Evolutionary conservation across 441 rosid species (phyloP).

Genomic region (Codiaeum variegatum): DNA sequence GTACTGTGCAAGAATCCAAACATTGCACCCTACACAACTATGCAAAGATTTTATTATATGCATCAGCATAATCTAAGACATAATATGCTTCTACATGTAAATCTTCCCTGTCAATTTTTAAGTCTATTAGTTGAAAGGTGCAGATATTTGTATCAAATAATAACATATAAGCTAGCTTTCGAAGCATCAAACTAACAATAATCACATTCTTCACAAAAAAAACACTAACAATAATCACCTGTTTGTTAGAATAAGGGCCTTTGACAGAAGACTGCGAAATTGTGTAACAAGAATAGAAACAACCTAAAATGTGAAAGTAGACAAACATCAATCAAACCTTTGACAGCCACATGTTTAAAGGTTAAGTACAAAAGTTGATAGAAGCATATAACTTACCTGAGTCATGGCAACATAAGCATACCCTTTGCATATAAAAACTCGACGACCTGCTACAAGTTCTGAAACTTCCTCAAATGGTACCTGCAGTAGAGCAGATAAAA

Average conservation of each 20-base stretch:
- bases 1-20: neutral
- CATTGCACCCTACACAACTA: neutral
- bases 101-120: neutral
- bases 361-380: neutral
- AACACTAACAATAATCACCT: conserved; percentile 43
- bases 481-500: conserved; percentile 37
- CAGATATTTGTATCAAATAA: conserved; percentile 21
- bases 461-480: conserved; percentile 98
- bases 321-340: neutral
- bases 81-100: neutral
- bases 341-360: neutral
- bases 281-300: conserved; percentile 68
- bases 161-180: conserved; percentile 5
- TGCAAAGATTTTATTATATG: neutral
- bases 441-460: conserved; percentile 81
- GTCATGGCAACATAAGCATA: conserved; percentile 60
- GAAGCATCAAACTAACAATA: conserved; percentile 15
- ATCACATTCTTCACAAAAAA: too few species aligned
- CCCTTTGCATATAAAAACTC: conserved; percentile 66
- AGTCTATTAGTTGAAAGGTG: neutral
- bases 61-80: neutral
- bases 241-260: conserved; percentile 79
- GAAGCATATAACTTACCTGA: conserved; percentile 17
- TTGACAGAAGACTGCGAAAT: conserved; percentile 70
- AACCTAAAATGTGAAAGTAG: conserved; percentile 13